phyloP scores from a whole-genome alignment of 2,329 filamentous ascomycete species.

The Botryotinia globosa region DNA sequence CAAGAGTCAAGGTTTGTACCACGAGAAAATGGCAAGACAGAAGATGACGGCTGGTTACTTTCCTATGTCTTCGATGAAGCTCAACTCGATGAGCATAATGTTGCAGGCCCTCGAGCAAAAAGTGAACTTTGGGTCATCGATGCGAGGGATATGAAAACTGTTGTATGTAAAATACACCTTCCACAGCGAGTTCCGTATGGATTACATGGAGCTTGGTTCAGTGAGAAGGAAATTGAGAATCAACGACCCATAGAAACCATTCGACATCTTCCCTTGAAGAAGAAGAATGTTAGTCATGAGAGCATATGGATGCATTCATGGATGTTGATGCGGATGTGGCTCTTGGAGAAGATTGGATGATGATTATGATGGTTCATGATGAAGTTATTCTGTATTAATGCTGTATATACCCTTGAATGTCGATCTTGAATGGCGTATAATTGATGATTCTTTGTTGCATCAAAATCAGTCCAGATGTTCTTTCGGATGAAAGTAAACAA shows the following conservation, averaged over 20 bases:
- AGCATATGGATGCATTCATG: slow-evolving; percentile 6
- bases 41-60: slow-evolving; percentile 67
- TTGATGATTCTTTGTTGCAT: neutral
- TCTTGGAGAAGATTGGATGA: neutral
- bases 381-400: neutral
- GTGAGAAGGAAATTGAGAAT: slow-evolving; percentile 48
- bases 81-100: slow-evolving; percentile 48
- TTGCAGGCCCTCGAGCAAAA: slow-evolving; percentile 42
- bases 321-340: neutral
- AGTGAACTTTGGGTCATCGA: slow-evolving; percentile 70
- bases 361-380: neutral
- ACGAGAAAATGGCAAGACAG: slow-evolving; percentile 41
- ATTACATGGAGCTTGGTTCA: slow-evolving; percentile 62
- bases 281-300: neutral
- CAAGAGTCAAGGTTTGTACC: slow-evolving; percentile 67
- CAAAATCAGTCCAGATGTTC: neutral
- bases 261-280: slow-evolving; percentile 24
- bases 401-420: neutral
- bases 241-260: slow-evolving; percentile 42
- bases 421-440: neutral
- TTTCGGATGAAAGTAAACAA: neutral
- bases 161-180: slow-evolving; percentile 57
- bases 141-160: slow-evolving; percentile 57
- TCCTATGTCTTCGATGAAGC: slow-evolving; percentile 69
- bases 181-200: slow-evolving; percentile 70